phyloP scores from a whole-genome alignment of 805 yeast genomes.

The Metschnikowia hibisci region DNA sequence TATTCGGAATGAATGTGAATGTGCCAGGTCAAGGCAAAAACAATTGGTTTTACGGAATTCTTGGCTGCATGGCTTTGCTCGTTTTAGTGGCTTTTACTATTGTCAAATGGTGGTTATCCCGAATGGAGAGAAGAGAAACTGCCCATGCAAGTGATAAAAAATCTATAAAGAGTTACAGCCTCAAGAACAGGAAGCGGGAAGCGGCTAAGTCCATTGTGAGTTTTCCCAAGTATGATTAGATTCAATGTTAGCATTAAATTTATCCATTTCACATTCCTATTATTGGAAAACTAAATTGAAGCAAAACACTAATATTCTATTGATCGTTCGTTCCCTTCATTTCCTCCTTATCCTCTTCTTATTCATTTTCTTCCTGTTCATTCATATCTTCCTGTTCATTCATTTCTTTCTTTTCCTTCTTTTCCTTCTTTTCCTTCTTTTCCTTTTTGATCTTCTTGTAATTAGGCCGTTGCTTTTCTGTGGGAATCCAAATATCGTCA shows the following conservation, averaged over 20 bases:
- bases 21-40: conserved; percentile 61
- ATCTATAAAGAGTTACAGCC: conserved; percentile 23
- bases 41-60: conserved; percentile 53
- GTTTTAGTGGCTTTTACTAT: conserved; percentile 24
- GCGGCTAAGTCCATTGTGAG: conserved; percentile 39
- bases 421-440: background rate
- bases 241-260: background rate
- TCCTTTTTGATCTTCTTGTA: conserved; percentile 7
- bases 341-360: background rate
- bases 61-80: conserved; percentile 35
- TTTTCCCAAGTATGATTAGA: conserved; percentile 33
- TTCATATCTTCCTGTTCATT: conserved; percentile 2
- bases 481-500: conserved; percentile 35
- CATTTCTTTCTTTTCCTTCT: conserved; percentile 4
- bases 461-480: conserved; percentile 17
- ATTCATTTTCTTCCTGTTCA: background rate
- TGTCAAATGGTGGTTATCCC: conserved; percentile 22
- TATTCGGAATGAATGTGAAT: conserved; percentile 92
- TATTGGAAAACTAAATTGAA: conserved; percentile 2
- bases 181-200: conserved; percentile 24
- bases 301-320: background rate
- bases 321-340: no score
- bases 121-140: conserved; percentile 10
- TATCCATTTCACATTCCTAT: background rate
- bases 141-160: conserved; percentile 13